Percentiles rank a stretch among this genome's conserved stretches.
These are phyloP conservation scores for Brassica napus DNA, from an alignment of 345 rosid genomes.

Conservation along the genomic window Da-Ae NC_063448.1:352001-352500, in stretches of 20 bases:
- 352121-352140: not conserved
- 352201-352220: not conserved
- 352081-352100: not conserved
- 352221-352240: not conserved
- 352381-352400: not conserved
- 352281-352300: not conserved
- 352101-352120: not conserved
- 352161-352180: not conserved
- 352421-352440: not conserved
- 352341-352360: not conserved
- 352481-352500: not conserved
- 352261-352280: not conserved
- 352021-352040: not conserved
- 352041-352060: constrained; percentile 5
- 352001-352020: constrained; percentile 14
- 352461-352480: not conserved
- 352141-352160: not conserved
- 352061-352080: not conserved
- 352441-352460: not conserved
- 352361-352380: not conserved
- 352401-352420: not conserved
- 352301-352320: not conserved
- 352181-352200: not conserved
- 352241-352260: not conserved
- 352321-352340: not conserved